Evolutionary conservation across 2,329 filamentous ascomycete genomes (phyloP).

Genomic region (Nectriaceae sp.): DNA sequence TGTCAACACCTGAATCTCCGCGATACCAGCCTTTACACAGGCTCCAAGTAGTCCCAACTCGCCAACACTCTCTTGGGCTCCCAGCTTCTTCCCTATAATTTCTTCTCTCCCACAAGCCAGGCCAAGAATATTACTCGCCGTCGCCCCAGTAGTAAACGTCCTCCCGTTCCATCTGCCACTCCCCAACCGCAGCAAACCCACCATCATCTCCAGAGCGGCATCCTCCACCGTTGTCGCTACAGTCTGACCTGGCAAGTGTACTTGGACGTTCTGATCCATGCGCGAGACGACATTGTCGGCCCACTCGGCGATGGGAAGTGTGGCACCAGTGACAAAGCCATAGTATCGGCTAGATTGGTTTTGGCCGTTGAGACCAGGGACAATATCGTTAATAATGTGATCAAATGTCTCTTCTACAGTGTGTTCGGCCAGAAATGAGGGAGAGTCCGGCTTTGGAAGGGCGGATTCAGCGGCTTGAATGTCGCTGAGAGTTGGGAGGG

Average conservation of each 20-base stretch:
- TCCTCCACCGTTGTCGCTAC: slow-evolving; percentile 78
- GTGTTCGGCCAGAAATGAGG: slow-evolving; percentile 34
- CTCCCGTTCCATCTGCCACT: slow-evolving; percentile 58
- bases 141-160: slow-evolving; percentile 63
- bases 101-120: slow-evolving; percentile 67
- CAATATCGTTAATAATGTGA: slow-evolving; percentile 49
- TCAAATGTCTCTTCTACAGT: slow-evolving; percentile 31
- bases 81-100: slow-evolving; percentile 47
- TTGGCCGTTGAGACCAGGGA: slow-evolving; percentile 66
- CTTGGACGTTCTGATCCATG: slow-evolving; percentile 81
- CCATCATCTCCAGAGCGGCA: slow-evolving; percentile 67
- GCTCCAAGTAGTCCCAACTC: slow-evolving; percentile 71
- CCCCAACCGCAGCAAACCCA: slow-evolving; percentile 65
- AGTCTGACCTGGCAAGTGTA: slow-evolving; percentile 77
- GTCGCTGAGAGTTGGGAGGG: slow-evolving; percentile 39
- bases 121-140: slow-evolving; percentile 81
- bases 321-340: slow-evolving; percentile 85
- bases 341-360: slow-evolving; percentile 73
- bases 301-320: slow-evolving; percentile 75
- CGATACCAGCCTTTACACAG: slow-evolving; percentile 63
- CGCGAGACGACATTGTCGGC: slow-evolving; percentile 83
- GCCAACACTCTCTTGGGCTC: slow-evolving; percentile 51
- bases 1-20: slow-evolving; percentile 74
- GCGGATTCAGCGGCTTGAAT: slow-evolving; percentile 41
- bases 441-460: slow-evolving; percentile 36